Base-by-base conservation (phyloP, 2,329 filamentous ascomycete species). In the Colletotrichum sp. region DNA sequence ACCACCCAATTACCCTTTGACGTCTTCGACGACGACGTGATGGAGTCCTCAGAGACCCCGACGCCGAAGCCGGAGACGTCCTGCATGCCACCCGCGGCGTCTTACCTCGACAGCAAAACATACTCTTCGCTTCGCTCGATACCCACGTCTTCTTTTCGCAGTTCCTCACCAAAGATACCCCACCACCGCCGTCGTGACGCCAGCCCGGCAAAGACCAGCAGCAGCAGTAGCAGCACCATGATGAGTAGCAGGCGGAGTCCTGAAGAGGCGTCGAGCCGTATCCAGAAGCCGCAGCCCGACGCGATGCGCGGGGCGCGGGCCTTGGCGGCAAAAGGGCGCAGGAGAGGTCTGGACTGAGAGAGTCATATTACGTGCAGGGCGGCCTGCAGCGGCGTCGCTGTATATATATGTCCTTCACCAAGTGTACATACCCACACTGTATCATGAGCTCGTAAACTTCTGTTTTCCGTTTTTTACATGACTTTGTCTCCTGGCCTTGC, bases 271-370 rank as follows among this genome's bases (percentile, higher is more conserved):
- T 76, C 85, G 52, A 87, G 87, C 71, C 88, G 87, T 77, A 85
- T 91, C 78, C 88, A 88, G 77, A 91, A 91, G 80, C 80, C 85
- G 70, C 81, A 82, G 75, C 81, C 85, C 72, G 88, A 89, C 76
- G 78, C 82, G 30, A 78, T 80, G 68, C 84, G 87, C 79, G 84
- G 68, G 36, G 57, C 83, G 75, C 86, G 86, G 81, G 82, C 84
- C 2, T 86, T 83, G 77, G 83, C 82, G 80, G 83, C 84, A 2
- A 86, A 83, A 78, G 82, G 83, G 75, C 85, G 85, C 78, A 87
- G 84, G 79, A 81, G 81, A 79, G 84, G 84, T 80, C 70, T 83
- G 80, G 83, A 84, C 80, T 87, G 87, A 84, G 81, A 81, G n/a
- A 44, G 12, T 22, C 44, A 44, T 52, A 52, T 52, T 3, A 22